A percentile compares a stretch with the other conserved stretches of the same genome.
phyloP scores from a whole-genome alignment of 345 rosid species.

The Citrus glauca region DNA sequence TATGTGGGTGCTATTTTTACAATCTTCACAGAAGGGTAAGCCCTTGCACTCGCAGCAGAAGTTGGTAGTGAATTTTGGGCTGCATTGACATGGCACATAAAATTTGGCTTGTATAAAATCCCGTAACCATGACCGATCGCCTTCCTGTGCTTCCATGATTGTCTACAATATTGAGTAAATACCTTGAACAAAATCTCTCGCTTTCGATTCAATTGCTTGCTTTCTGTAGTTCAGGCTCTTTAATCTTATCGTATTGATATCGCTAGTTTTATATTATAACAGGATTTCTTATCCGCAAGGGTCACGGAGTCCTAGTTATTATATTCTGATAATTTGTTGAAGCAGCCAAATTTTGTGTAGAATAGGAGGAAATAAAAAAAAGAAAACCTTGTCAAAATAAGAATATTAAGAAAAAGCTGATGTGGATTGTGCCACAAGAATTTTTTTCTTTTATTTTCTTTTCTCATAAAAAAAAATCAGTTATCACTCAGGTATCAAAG shows the following conservation, averaged over 20 bases:
- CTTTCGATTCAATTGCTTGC: background rate
- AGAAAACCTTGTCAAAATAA: background rate
- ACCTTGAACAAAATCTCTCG: background rate
- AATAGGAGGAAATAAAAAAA: background rate
- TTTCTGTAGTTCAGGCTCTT: background rate
- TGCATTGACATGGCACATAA: background rate
- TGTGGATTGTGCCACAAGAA: background rate
- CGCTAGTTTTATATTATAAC: background rate
- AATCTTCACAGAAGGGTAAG: background rate
- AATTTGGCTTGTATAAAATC: slow-evolving; percentile 1
- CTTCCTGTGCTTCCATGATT: background rate
- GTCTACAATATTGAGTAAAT: background rate
- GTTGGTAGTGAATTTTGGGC: background rate
- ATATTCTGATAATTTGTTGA: background rate
- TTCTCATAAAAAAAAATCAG: no score
- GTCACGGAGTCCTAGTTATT: background rate
- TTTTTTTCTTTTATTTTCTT: no score
- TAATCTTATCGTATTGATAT: background rate
- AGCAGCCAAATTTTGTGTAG: background rate
- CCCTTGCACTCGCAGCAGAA: slow-evolving; percentile 4
- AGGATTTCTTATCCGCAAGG: background rate
- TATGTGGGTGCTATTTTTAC: background rate
- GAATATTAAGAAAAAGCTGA: background rate
- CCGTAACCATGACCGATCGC: background rate
- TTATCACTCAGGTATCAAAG: slow-evolving; percentile 6